These are phyloP conservation scores for Lindgomyces ingoldianus DNA, from an alignment of 495 filamentous ascomycete species.

Conservation along the genomic window DNA sequence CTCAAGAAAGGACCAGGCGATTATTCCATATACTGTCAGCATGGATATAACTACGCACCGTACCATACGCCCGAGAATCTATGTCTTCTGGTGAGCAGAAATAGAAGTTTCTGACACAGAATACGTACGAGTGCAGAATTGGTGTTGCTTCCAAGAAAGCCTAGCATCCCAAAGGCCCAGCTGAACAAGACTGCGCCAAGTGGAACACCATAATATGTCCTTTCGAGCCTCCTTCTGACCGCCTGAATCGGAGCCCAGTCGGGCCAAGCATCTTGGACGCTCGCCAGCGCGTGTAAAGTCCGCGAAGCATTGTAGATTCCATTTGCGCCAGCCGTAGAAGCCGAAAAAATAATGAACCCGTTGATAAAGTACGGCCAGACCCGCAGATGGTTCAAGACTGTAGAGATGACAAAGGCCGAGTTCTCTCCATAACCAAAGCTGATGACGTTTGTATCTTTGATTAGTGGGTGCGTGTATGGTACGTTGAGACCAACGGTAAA, in stretches of 20 bases:
- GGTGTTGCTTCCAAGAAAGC: background rate
- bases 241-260: constrained; percentile 6
- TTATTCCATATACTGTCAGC: constrained; percentile 15
- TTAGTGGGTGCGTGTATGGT: constrained; percentile 8
- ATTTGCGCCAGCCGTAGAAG: constrained; percentile 11
- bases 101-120: too few species aligned
- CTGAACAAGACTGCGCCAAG: constrained; percentile 7
- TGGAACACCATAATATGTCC: constrained; percentile 16
- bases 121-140: constrained; percentile 2
- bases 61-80: constrained; percentile 18
- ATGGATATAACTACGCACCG: constrained; percentile 4
- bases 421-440: constrained; percentile 5
- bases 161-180: constrained; percentile 22
- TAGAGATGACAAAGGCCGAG: constrained; percentile 8
- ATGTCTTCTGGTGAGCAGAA: background rate
- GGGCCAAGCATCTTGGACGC: constrained; percentile 18
- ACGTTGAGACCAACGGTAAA: constrained; percentile 23
- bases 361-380: constrained; percentile 16
- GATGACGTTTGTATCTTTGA: background rate
- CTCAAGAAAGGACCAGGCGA: background rate
- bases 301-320: constrained; percentile 12
- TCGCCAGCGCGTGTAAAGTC: constrained; percentile 15
- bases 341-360: constrained; percentile 16
- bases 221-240: constrained; percentile 7
- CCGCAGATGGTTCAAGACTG: constrained; percentile 13